Evolutionary conservation across 2,329 filamentous ascomycete genomes (phyloP), one percentile per base, ranked within the genome.

Genomic region (Trichophyton benhamiae): DNA sequence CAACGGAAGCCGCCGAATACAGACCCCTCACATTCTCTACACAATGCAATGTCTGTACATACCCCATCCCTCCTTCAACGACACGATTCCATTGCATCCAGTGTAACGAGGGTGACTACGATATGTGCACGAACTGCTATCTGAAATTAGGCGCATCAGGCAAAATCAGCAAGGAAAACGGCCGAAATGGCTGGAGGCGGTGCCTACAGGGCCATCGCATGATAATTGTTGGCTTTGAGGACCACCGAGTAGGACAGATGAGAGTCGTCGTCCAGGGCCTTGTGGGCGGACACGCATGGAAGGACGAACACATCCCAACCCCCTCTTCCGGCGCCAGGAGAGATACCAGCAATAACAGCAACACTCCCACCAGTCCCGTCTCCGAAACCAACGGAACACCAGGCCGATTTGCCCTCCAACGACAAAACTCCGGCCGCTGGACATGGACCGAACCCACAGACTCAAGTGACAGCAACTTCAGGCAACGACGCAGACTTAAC

Each of bases 191-290:
- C 2, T 96, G 92, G 92, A 82, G 91, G 9, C 82, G 91, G 57
- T 97, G 92, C 70, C 79, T 86, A 0, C 80, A 81, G 48, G 87
- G 88, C 3, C 92, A 97, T 70, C 83, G 91, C 36, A 96, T 96
- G 90, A 83, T 86, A 0, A 77, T 95, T 9, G 78, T 95, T 9
- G 86, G 84, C 0, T 96, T 92, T 69, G 81, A 87, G 63, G 85
- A 89, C 60, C 80, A 80, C 36, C 80, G 82, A 17, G 82, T 83
- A 25, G 87, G 87, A 0, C 85, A 87, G 67, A 80, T 83, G 63
- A 82, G 90, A 33, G 78, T 86, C 20, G 79, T 92, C 0, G 78
- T 88, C 5, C 78, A 82, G 33, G 89, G 92, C 57, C 74, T 91
- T 0, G 89, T 96, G 0, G 92, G 92, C 13, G 92, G 92, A 0